These are phyloP conservation scores for Aureobasidium namibiae DNA, from an alignment of 2,329 filamentous ascomycete genomes.

Conservation along the genomic window DNA sequence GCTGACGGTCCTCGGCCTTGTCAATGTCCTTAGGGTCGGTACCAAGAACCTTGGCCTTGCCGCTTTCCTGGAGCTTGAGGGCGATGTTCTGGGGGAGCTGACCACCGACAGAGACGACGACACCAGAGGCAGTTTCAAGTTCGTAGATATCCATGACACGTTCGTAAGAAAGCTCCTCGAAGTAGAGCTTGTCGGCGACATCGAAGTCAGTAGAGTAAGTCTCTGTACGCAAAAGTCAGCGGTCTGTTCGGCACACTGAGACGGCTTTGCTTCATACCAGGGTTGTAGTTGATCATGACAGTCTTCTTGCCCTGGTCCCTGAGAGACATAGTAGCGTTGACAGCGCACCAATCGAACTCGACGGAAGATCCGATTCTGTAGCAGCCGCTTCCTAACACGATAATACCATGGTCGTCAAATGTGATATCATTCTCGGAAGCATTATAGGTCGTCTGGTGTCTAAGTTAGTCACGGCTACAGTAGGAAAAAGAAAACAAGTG, in stretches of 20 bases:
- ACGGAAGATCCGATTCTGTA: constrained; percentile 97
- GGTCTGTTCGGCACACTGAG: constrained; percentile 42
- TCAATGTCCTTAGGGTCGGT: constrained; percentile 93
- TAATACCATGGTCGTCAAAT: constrained; percentile 83
- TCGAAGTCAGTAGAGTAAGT: constrained; percentile 82
- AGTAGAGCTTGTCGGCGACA: constrained; percentile 84
- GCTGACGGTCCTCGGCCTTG: constrained; percentile 95
- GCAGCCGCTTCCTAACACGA: constrained; percentile 88
- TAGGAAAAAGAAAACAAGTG: too few relatives aligned
- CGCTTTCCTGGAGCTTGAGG: constrained; percentile 82
- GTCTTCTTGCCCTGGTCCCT: constrained; percentile 90
- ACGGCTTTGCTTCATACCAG: constrained; percentile 16
- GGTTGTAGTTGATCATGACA: constrained; percentile 72
- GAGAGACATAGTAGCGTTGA: constrained; percentile 78
- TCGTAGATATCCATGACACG: constrained; percentile 99
- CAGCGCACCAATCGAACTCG: constrained; percentile 98
- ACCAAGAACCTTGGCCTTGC: constrained; percentile 82
- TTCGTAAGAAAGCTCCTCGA: constrained; percentile 94
- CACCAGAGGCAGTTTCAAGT: constrained; percentile 72
- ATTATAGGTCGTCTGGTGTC: constrained; percentile 75
- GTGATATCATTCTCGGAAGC: constrained; percentile 86
- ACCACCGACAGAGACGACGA: constrained; percentile 92
- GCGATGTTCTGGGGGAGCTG: constrained; percentile 98
- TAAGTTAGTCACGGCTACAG: too few relatives aligned
- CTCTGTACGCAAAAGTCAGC: constrained; percentile 50